Percentiles rank a stretch among this genome's conserved stretches.
Evolutionary conservation across 73 alveolate genomes (phyloP).

Genomic region (Paramecium octaurelia): DNA sequence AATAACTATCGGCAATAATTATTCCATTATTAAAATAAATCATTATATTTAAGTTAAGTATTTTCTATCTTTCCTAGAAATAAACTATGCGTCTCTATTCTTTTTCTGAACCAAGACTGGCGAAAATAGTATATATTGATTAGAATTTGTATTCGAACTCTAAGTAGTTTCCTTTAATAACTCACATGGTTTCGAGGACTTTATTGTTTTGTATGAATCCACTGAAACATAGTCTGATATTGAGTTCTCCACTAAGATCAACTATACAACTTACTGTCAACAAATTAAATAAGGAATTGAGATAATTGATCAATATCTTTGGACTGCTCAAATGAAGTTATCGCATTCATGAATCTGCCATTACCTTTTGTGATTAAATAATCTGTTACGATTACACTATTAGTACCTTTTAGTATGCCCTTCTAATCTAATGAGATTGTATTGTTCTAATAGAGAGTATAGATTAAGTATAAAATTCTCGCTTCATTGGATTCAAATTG

Average conservation of each 20-base stretch:
- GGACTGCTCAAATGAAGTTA: background rate
- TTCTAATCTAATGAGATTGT: background rate
- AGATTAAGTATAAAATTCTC: background rate
- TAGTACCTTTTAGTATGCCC: background rate
- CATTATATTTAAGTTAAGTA: background rate
- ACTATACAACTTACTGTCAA: background rate
- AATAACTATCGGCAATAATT: background rate
- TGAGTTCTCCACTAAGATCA: background rate
- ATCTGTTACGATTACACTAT: background rate
- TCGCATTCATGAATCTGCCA: background rate
- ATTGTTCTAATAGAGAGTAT: background rate
- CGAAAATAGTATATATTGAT: background rate
- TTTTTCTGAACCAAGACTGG: background rate
- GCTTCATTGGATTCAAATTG: conserved; percentile 4
- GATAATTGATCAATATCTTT: background rate
- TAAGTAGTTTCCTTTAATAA: background rate
- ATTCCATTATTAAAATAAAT: background rate
- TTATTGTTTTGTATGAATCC: background rate
- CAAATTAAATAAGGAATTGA: background rate
- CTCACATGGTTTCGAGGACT: background rate
- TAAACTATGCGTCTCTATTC: background rate
- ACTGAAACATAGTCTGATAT: conserved; percentile 5
- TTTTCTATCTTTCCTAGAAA: background rate
- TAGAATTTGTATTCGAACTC: background rate
- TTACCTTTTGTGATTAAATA: background rate